Conservation (phyloP, 441 rosid species). For the Syzygium syzygioides region DNA sequence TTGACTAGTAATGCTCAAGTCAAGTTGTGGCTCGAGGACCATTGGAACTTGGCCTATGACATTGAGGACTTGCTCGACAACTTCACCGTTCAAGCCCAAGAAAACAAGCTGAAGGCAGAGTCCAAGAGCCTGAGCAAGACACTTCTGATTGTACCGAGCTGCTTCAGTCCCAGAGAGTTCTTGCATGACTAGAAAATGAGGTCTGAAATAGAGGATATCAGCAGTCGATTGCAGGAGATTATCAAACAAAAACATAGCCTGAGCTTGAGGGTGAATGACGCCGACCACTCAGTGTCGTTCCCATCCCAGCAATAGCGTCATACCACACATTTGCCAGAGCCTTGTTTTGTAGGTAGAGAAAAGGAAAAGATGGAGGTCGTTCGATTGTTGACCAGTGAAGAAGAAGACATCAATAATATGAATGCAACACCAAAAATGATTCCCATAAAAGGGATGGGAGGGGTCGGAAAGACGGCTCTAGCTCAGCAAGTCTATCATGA, state of each 20-base stretch:
- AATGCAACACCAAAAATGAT: background rate
- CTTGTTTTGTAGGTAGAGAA: background rate
- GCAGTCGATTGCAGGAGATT: background rate
- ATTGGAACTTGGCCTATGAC: background rate
- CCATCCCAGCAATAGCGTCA: background rate
- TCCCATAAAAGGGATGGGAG: background rate
- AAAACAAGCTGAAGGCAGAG: background rate
- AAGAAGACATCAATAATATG: background rate
- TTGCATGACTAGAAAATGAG: background rate
- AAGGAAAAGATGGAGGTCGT: background rate
- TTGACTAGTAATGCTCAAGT: background rate
- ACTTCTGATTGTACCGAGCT: background rate
- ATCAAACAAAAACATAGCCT: background rate
- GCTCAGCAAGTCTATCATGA: background rate
- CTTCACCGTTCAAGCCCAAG: fast-evolving
- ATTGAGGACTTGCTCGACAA: background rate
- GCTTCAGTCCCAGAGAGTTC: background rate
- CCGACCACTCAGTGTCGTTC: background rate
- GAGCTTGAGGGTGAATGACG: background rate
- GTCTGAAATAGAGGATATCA: background rate
- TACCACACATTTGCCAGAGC: background rate
- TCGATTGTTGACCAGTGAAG: background rate
- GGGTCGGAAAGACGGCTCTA: background rate
- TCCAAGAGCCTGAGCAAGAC: background rate
- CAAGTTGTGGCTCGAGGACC: background rate